A percentile compares a stretch with the other conserved stretches of the same genome.
These are phyloP conservation scores for Corchorus capsularis DNA, from an alignment of 345 rosid species.

Conservation along the genomic window DNA sequence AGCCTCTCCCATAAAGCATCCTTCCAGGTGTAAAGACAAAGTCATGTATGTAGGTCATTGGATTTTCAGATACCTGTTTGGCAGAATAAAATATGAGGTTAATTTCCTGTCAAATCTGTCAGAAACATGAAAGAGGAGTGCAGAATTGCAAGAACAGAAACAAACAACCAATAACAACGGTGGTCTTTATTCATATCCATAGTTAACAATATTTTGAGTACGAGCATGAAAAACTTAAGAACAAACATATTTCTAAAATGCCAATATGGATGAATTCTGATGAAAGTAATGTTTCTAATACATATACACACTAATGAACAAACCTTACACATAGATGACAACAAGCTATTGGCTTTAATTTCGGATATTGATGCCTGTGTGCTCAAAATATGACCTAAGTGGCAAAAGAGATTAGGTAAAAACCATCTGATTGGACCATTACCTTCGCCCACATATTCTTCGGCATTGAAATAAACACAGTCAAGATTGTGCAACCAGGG, in stretches of 20 bases:
- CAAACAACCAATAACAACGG: neutral
- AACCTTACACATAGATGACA: neutral
- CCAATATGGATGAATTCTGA: too few species aligned
- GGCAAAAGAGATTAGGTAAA: neutral
- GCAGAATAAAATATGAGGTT: slow-evolving; percentile 22
- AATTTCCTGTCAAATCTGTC: neutral
- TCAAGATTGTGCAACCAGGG: slow-evolving; percentile 95
- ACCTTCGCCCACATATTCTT: slow-evolving; percentile 88
- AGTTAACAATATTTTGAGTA: neutral
- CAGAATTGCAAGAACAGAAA: neutral
- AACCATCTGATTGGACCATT: slow-evolving; percentile 13
- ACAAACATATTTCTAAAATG: neutral
- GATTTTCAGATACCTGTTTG: slow-evolving; percentile 75
- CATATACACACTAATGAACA: neutral
- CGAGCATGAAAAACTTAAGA: neutral
- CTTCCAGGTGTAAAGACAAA: slow-evolving; percentile 72
- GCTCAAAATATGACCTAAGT: neutral
- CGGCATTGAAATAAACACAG: slow-evolving; percentile 88
- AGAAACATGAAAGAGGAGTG: slow-evolving; percentile 4
- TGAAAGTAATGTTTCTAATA: neutral
- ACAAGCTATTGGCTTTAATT: neutral
- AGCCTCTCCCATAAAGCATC: slow-evolving; percentile 74
- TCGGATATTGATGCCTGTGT: neutral
- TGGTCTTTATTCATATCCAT: neutral
- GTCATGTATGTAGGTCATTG: slow-evolving; percentile 58